Evolutionary conservation across 1,139 yeast genomes (phyloP).

Genomic region (Geotrichum aggregatum): DNA sequence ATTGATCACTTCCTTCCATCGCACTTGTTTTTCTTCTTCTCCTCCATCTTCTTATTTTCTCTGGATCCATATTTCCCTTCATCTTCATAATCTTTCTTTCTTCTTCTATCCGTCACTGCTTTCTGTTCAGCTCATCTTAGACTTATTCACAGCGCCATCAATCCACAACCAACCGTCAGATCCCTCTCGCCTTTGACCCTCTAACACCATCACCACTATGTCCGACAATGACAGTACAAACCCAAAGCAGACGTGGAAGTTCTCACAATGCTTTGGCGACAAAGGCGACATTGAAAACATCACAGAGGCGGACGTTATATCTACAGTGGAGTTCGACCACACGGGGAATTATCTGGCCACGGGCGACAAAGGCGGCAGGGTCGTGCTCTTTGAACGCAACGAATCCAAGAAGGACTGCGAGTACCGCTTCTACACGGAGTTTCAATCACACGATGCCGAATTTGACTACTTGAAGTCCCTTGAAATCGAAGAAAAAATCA

Average conservation of each 20-base stretch:
- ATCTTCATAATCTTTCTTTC: too few species aligned
- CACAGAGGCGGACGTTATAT: constrained; percentile 95
- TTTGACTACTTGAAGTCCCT: constrained; percentile 92
- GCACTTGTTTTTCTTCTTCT: background rate
- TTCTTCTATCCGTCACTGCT: too few species aligned
- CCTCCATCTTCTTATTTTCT: background rate
- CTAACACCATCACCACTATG: constrained; percentile 10
- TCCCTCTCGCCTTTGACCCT: too few species aligned
- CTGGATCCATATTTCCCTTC: background rate
- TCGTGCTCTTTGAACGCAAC: constrained; percentile 88
- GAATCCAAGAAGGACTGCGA: constrained; percentile 79
- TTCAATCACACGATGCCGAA: constrained; percentile 97
- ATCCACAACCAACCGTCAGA: too few species aligned
- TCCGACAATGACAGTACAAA: constrained; percentile 31
- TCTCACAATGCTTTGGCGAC: constrained; percentile 82
- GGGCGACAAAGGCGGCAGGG: constrained; percentile 98
- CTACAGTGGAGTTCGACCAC: constrained; percentile 94
- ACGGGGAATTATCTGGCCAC: constrained; percentile 96
- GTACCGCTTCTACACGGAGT: constrained; percentile 91
- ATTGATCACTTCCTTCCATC: background rate
- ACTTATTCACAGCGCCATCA: too few species aligned
- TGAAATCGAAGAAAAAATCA: constrained; percentile 96
- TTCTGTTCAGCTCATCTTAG: too few species aligned
- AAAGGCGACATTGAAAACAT: constrained; percentile 94
- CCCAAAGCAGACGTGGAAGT: constrained; percentile 39